Evolutionary conservation across 2,329 filamentous ascomycete species (phyloP).

Genomic region (Kalmusia sp.): DNA sequence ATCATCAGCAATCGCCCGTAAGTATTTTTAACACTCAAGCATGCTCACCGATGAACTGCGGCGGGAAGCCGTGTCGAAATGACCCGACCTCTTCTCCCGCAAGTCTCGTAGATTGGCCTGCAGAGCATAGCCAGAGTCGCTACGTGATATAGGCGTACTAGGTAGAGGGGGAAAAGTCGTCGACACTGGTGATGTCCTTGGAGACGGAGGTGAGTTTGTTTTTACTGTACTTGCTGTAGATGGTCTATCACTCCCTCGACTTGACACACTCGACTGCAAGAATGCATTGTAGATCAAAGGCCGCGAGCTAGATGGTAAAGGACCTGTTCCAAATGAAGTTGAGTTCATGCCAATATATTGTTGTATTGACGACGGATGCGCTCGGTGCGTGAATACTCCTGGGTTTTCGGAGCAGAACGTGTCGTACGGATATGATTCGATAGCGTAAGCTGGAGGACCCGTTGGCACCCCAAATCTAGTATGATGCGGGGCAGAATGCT

Average conservation of each 20-base stretch:
- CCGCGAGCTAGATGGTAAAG: slow-evolving; percentile 58
- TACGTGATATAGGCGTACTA: slow-evolving; percentile 81
- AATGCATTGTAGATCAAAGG: slow-evolving; percentile 91
- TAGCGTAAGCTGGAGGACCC: slow-evolving; percentile 91
- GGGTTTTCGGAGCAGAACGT: slow-evolving; percentile 87
- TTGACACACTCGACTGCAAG: slow-evolving; percentile 74
- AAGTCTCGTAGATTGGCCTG: slow-evolving; percentile 85
- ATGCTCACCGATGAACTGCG: slow-evolving; percentile 78
- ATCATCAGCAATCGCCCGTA: slow-evolving; percentile 40
- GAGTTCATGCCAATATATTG: slow-evolving; percentile 92
- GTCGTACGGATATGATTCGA: slow-evolving; percentile 91
- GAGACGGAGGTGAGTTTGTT: slow-evolving; percentile 60
- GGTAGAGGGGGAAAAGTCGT: slow-evolving; percentile 78
- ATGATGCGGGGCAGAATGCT: slow-evolving; percentile 89
- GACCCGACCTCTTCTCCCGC: slow-evolving; percentile 91
- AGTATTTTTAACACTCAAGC: slow-evolving; percentile 8
- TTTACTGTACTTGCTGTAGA: slow-evolving; percentile 53
- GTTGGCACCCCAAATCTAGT: slow-evolving; percentile 82
- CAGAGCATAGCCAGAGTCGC: slow-evolving; percentile 88
- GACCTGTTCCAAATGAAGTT: slow-evolving; percentile 78
- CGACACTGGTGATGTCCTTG: slow-evolving; percentile 76
- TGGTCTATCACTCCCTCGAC: slow-evolving; percentile 72
- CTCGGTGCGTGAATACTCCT: slow-evolving; percentile 76
- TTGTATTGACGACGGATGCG: slow-evolving; percentile 75
- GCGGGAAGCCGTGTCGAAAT: slow-evolving; percentile 82